Conservation (phyloP, 1,139 yeast genomes). For the Scheffersomyces illinoinensis region DNA sequence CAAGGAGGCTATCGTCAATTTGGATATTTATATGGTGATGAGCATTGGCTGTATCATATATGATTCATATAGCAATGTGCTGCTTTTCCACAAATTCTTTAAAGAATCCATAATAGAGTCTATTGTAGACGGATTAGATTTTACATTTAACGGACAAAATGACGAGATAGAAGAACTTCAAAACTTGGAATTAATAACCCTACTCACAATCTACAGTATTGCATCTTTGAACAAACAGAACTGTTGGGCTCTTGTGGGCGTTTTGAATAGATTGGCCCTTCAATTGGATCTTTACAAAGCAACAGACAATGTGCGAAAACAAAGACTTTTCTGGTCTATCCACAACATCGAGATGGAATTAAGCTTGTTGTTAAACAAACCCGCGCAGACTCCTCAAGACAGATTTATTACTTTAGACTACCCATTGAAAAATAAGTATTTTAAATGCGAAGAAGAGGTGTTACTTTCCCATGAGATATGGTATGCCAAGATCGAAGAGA, state of each 20-base stretch:
- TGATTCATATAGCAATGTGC: conserved; percentile 26
- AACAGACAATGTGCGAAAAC: conserved; percentile 3
- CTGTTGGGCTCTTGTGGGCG: conserved; percentile 39
- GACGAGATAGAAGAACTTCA: conserved; percentile 19
- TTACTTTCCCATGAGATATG: conserved; percentile 22
- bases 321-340: conserved; percentile 40
- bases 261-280: conserved; percentile 30
- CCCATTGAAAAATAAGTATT: conserved; percentile 10
- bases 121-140: conserved; percentile 36
- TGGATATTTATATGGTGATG: conserved; percentile 40
- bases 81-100: conserved; percentile 28
- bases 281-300: conserved; percentile 23
- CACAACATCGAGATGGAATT: conserved; percentile 43
- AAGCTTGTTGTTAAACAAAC: conserved; percentile 32
- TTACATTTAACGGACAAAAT: conserved; percentile 23
- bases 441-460: conserved; percentile 20
- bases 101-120: conserved; percentile 33
- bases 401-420: conserved; percentile 17
- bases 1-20: conserved; percentile 37
- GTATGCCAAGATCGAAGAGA: conserved; percentile 20
- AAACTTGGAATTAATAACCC: conserved; percentile 27
- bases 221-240: conserved; percentile 27
- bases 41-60: conserved; percentile 42
- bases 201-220: conserved; percentile 33
- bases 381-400: conserved; percentile 35